Evolutionary conservation across 345 rosid genomes (phyloP), one percentile per base, ranked within the genome.

Genomic region (Streptanthus diversifolius): DNA sequence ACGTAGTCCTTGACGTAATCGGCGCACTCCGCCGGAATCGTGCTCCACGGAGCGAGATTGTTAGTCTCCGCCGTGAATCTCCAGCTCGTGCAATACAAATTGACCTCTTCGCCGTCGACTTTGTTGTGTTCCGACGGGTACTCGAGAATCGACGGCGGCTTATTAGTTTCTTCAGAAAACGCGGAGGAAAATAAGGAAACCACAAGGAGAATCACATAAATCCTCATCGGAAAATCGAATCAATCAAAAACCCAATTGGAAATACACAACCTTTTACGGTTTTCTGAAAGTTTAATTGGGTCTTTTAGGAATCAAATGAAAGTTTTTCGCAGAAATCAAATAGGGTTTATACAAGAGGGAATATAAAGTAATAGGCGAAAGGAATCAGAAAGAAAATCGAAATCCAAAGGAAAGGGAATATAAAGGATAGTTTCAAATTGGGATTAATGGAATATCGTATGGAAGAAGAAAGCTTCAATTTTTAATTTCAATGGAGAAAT

Each of bases 31-130:
- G 8, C 72, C 1, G 97, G 97, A 51, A 91, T 78, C n/a, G 85
- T 82, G 76, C 79, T 84, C 98, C 98, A 93, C 4, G 95, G 97
- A 29, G 76, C 78, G 66, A 89, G 77, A 70, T 93, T 91, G 72
- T 89, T 89, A 13, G 92, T 83, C 82, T 93, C 97, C 65, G 72
- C 97, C 4, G 91, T 81, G 63, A 91, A 84, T 65, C 98, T 88
- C 98, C 98, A 93, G 82, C 95, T 93, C 8, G 87, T 85, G 69
- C 98, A 93, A 72, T 80, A 82, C 15, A 89, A 45, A 44, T 71
- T 62, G 41, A 87, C 51, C 48, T 86, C 91, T 29, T 82, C 85
- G 3, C 74, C 84, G n/a, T 72, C 25, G 15, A 19, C 0, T 69
- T 79, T 72, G 19, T 65, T 61, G 53, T 39, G 66, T 30, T 40